phyloP scores from a whole-genome alignment of 2,329 filamentous ascomycete genomes.

The Claviceps sorghi region DNA sequence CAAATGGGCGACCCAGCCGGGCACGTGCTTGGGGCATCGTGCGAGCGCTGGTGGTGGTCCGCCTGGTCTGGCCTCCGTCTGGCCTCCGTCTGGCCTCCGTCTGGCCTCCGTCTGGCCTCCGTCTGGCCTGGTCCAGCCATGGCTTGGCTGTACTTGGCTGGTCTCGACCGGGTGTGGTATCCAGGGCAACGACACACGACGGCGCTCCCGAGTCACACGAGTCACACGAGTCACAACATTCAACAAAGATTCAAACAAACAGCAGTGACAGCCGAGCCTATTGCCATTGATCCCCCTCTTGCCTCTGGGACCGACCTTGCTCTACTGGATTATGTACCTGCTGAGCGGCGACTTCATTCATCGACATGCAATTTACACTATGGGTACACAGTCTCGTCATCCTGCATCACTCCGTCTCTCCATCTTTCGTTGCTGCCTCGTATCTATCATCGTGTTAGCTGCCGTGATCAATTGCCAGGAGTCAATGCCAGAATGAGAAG shows the following conservation, averaged over 20 bases:
- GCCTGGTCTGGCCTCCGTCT: too few species aligned
- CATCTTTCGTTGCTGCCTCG: slow-evolving; percentile 45
- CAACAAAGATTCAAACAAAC: too few species aligned
- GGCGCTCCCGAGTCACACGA: too few species aligned
- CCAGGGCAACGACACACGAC: not conserved
- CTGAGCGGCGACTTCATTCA: not conserved
- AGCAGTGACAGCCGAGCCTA: too few species aligned
- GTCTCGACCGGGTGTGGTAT: not conserved
- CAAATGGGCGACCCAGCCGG: too few species aligned
- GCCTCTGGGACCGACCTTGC: not conserved
- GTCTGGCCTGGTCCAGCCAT: too few species aligned
- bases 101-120: too few species aligned
- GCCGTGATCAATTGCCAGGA: not conserved
- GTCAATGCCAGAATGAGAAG: not conserved
- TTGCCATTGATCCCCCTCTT: slow-evolving; percentile 3
- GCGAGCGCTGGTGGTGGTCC: too few species aligned
- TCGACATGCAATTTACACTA: slow-evolving; percentile 3
- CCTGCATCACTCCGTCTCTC: slow-evolving; percentile 6
- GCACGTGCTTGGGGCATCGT: too few species aligned
- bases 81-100: too few species aligned
- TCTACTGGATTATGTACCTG: not conserved
- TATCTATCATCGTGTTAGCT: slow-evolving; percentile 28
- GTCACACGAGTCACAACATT: too few species aligned
- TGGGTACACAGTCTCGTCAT: slow-evolving; percentile 1
- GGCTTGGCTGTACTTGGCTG: too few species aligned